phyloP scores from a whole-genome alignment of 106 monocot species.

The Narthecium ossifragum region DNA sequence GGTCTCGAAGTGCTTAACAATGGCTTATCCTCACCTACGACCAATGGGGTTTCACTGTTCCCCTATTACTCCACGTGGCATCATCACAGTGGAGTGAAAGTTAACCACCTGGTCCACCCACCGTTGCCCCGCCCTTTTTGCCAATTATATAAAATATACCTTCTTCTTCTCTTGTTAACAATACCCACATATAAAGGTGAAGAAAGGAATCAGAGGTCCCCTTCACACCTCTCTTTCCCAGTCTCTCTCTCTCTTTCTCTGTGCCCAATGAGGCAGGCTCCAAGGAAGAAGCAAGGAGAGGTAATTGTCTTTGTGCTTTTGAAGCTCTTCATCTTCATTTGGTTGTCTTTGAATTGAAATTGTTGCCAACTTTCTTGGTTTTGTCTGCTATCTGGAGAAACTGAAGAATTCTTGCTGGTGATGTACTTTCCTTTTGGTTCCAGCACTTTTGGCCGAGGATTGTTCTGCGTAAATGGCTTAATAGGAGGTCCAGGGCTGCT shows the following conservation, averaged over 20 bases:
- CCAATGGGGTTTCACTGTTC: too few relatives aligned
- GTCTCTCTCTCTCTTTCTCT: too few relatives aligned
- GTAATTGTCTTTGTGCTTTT: background rate
- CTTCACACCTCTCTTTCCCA: too few relatives aligned
- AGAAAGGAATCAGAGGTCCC: background rate
- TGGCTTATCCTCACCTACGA: too few relatives aligned
- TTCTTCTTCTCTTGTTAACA: background rate
- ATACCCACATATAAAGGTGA: background rate
- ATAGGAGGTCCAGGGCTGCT: constrained; percentile 35
- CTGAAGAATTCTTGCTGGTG: too few relatives aligned
- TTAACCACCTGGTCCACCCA: too few relatives aligned
- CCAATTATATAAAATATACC: background rate
- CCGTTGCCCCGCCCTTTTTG: background rate
- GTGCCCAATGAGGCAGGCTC: background rate
- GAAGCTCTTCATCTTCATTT: background rate
- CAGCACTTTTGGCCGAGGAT: constrained; percentile 66
- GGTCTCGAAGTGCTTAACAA: too few relatives aligned
- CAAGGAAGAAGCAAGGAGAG: background rate
- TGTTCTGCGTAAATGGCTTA: constrained; percentile 81
- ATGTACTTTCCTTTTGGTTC: too few relatives aligned
- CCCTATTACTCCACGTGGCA: too few relatives aligned
- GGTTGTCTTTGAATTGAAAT: background rate
- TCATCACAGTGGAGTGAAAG: background rate
- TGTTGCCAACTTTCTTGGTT: background rate
- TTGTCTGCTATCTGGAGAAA: background rate